Base-by-base conservation (phyloP, 2,329 filamentous ascomycete species). In the Xylogone sp. region DNA sequence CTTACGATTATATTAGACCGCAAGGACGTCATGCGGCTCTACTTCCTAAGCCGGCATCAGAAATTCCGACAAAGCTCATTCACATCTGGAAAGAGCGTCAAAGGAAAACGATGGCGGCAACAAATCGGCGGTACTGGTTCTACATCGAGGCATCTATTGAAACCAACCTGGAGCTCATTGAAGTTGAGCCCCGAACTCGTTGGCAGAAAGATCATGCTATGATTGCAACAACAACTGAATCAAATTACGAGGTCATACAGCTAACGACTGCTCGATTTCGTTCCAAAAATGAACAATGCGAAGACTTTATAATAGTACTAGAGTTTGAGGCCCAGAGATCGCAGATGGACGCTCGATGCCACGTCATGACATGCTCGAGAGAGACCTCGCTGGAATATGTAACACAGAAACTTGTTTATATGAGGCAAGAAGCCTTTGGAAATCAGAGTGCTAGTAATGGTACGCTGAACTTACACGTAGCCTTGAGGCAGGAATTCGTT, bases 1-100 rank as follows among this genome's bases (percentile, higher is more conserved):
- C 49, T n/a, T 4, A 22, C 13, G 49, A 51, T 16, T 51, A 51
- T n/a, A 43, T 51, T 34, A 51, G 49, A 29, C 49, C 49, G 34
- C 4, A 47, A 46, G 18, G 31, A 9, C 45, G 18, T 42, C 19
- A 29, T 51, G 3, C 21, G n/a, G 12, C 13, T 20, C 16, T 51
- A n/a, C 45, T 39, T 29, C 3, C 4, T 18, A 51, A 42, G 43
- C 42, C 4, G 2, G 5, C 49, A 9, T 29, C 19, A 20, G 20
- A 22, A 12, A 39, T 9, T 29, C 47, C 18, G 10, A 21, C 31
- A 43, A 43, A 27, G 21, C 4, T 22, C 3, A 43, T 51, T 13
- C n/a, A 47, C n/a, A 51, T 51, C 34, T 34, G 16, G 29, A 51
- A 19, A 18, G 49, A 51, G 13, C 43, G 18, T 13, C n/a, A 16